Evolutionary conservation across 257 asterid species (phyloP).

Genomic region (Avicennia marina): DNA sequence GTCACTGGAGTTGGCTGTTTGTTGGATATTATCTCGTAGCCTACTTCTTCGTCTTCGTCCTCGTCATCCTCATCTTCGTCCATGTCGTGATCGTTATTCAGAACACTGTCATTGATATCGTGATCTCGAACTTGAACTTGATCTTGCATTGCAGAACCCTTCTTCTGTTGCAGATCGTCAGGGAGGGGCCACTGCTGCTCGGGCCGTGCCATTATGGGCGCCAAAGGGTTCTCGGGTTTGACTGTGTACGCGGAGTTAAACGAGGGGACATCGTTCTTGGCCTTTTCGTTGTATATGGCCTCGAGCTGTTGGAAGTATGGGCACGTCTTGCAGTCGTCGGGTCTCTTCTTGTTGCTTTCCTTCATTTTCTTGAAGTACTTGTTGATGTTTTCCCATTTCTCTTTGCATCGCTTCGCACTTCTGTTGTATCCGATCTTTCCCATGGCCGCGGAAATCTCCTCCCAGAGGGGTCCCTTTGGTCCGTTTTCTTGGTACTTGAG

Average conservation of each 20-base stretch:
- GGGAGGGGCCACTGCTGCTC: conserved; percentile 92
- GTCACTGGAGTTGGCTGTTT: conserved; percentile 44
- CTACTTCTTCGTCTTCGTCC: conserved; percentile 42
- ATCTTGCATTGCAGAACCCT: conserved; percentile 28
- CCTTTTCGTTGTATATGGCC: conserved; percentile 64
- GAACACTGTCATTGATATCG: conserved; percentile 15
- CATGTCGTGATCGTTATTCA: conserved; percentile 11
- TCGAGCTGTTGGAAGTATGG: conserved; percentile 89
- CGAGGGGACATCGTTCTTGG: conserved; percentile 23
- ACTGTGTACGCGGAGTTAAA: conserved; percentile 13
- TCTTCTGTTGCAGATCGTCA: conserved; percentile 16
- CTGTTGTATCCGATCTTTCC: conserved; percentile 61
- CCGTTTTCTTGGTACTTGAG: conserved; percentile 77
- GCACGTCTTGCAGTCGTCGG: conserved; percentile 86
- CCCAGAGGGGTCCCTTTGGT: conserved; percentile 95
- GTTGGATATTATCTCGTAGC: conserved; percentile 62
- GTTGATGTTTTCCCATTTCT: conserved; percentile 98
- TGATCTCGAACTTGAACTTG: conserved; percentile 27
- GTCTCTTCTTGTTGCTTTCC: conserved; percentile 73
- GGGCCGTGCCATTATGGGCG: conserved; percentile 86
- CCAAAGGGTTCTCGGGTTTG: conserved; percentile 37
- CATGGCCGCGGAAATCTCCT: conserved; percentile 82
- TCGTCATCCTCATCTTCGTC: conserved; percentile 50
- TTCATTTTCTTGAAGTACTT: conserved; percentile 94
- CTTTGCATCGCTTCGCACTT: conserved; percentile 85